Evolutionary conservation across 495 filamentous ascomycete genomes (phyloP).

Genomic region (Alectoria sarmentosa): DNA sequence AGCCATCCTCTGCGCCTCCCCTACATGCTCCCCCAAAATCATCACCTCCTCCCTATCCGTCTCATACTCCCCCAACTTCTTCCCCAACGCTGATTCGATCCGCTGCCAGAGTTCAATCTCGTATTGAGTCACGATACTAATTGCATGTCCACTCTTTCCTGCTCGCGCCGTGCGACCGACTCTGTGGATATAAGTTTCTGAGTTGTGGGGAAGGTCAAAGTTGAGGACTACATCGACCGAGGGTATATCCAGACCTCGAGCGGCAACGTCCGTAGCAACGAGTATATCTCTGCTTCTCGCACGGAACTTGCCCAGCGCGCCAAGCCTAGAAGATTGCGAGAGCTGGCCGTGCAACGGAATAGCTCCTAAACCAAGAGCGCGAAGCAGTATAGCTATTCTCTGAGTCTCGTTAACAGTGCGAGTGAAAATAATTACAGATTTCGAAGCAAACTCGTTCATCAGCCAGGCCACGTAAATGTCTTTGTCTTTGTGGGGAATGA

Average conservation of each 20-base stretch:
- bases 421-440: conserved; percentile 81
- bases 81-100: conserved; percentile 76
- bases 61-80: conserved; percentile 62
- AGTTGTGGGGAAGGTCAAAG: conserved; percentile 72
- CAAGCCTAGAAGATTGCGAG: conserved; percentile 74
- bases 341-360: conserved; percentile 91
- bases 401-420: conserved; percentile 91
- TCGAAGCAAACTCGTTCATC: conserved; percentile 76
- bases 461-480: conserved; percentile 84
- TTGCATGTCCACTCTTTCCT: conserved; percentile 75
- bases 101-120: conserved; percentile 81
- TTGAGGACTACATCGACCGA: conserved; percentile 86
- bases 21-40: conserved; percentile 69
- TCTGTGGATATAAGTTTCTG: conserved; percentile 91
- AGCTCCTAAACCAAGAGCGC: conserved; percentile 71
- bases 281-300: conserved; percentile 70
- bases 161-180: conserved; percentile 91
- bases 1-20: conserved; percentile 78
- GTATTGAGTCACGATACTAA: conserved; percentile 82
- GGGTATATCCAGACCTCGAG: conserved; percentile 91
- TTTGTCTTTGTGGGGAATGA: conserved; percentile 85
- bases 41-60: conserved; percentile 77
- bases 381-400: conserved; percentile 70
- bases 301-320: conserved; percentile 81
- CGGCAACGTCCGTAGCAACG: conserved; percentile 93